Percentiles rank a stretch among this genome's conserved stretches.
Conservation (phyloP, 345 rosid genomes). For the Adansonia digitata region DNA sequence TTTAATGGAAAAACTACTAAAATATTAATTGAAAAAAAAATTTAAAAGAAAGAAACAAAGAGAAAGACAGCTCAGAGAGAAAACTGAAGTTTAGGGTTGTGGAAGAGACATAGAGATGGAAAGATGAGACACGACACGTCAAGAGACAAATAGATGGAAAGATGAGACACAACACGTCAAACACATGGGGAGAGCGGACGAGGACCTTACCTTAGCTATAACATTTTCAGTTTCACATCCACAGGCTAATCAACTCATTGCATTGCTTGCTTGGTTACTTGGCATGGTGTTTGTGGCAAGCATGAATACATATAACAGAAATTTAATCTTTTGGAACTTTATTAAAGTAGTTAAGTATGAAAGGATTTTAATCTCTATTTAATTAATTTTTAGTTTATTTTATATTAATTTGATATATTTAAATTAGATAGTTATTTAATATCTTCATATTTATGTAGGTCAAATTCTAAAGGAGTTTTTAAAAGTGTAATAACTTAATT, state of each 20-base stretch:
- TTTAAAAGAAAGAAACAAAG: neutral
- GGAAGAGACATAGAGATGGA: neutral
- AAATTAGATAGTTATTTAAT: no score
- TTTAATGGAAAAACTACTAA: neutral
- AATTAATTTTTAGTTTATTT: no score
- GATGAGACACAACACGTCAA: neutral
- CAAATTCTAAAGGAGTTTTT: no score
- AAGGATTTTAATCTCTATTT: no score
- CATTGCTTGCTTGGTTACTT: neutral
- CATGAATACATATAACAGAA: no score
- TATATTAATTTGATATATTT: no score
- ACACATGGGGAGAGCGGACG: neutral
- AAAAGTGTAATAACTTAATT: no score
- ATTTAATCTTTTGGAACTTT: no score
- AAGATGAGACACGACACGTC: neutral
- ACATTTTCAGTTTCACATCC: neutral
- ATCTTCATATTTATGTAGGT: no score
- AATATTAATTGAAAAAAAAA: neutral
- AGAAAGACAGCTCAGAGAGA: slow-evolving; percentile 1
- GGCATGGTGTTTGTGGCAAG: neutral
- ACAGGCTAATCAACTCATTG: neutral
- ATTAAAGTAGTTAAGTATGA: no score
- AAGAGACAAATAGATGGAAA: no score
- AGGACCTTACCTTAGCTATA: neutral
- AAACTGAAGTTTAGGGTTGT: neutral